Conservation (phyloP, 1,139 yeast genomes). For the Kurtzmaniella quercitrusa region DNA sequence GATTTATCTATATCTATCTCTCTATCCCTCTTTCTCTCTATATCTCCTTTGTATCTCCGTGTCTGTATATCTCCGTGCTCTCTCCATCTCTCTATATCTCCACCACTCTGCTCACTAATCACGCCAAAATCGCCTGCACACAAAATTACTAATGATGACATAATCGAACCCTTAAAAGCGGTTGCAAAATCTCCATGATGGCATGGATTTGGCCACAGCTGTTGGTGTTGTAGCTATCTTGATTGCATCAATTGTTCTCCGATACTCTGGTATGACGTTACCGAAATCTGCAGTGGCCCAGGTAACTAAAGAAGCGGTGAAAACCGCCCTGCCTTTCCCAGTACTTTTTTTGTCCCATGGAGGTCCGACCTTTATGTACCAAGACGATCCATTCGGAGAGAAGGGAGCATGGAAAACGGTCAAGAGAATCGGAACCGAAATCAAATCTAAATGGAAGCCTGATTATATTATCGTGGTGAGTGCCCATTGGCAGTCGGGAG, state of each 20-base stretch:
- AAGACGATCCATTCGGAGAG: conserved; percentile 40
- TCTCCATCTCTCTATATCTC: too few relatives aligned
- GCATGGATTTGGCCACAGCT: background rate
- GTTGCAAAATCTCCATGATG: background rate
- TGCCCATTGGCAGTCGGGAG: conserved; percentile 70
- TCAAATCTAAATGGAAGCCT: conserved; percentile 50
- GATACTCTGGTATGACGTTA: background rate
- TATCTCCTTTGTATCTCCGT: too few relatives aligned
- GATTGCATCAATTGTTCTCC: background rate
- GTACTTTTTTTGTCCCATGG: conserved; percentile 72
- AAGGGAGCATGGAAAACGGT: conserved; percentile 57
- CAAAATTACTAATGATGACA: background rate
- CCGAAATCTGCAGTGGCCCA: background rate
- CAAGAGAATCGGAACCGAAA: conserved; percentile 44
- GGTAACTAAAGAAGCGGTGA: background rate
- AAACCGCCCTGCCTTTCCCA: conserved; percentile 37
- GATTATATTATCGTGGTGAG: conserved; percentile 62
- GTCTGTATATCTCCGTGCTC: too few relatives aligned
- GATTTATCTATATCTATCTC: too few relatives aligned
- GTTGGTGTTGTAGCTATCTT: background rate
- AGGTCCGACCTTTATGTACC: conserved; percentile 69
- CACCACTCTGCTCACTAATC: too few relatives aligned
- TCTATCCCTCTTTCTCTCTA: too few relatives aligned
- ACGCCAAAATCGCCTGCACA: background rate
- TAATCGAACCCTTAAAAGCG: background rate